These are phyloP conservation scores for Chalaropsis ovoidea DNA, from an alignment of 2,329 filamentous ascomycete genomes.

Conservation along the genomic window DNA sequence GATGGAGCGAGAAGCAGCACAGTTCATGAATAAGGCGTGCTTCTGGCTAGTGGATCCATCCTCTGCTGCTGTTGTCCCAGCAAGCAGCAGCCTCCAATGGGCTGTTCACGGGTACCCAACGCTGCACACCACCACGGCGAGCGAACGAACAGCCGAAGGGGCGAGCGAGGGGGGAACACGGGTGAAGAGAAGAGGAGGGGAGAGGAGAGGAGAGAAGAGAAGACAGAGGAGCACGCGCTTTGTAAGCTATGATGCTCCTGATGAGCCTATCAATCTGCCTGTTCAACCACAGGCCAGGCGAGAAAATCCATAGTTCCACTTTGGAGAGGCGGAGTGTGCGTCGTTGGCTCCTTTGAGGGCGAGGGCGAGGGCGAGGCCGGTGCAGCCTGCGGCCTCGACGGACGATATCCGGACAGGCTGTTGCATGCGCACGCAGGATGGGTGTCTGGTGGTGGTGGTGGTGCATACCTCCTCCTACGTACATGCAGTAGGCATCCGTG, in stretches of 20 bases:
- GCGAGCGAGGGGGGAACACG: not conserved
- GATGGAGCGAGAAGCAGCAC: not conserved
- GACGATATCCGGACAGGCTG: not conserved
- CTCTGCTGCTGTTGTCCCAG: not conserved
- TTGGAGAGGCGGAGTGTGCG: not conserved
- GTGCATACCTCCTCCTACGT: too few species aligned
- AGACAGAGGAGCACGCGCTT: not conserved
- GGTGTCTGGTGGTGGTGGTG: too few species aligned
- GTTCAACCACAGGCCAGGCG: not conserved
- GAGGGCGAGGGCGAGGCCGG: not conserved
- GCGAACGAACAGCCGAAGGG: not conserved
- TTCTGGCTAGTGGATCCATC: not conserved
- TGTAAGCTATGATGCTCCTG: conserved; percentile 1
- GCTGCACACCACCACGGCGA: not conserved
- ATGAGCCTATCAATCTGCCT: not conserved
- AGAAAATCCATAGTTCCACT: not conserved
- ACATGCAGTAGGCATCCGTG: not conserved
- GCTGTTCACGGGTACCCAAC: not conserved
- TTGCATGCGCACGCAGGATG: not conserved
- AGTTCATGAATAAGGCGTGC: not conserved
- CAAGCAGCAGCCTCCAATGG: not conserved
- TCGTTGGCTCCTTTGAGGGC: not conserved
- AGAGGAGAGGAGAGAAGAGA: not conserved
- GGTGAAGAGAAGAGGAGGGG: not conserved
- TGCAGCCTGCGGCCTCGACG: not conserved